phyloP scores from a whole-genome alignment of 352 stramenopile genomes.

The Blastocystis sp. region DNA sequence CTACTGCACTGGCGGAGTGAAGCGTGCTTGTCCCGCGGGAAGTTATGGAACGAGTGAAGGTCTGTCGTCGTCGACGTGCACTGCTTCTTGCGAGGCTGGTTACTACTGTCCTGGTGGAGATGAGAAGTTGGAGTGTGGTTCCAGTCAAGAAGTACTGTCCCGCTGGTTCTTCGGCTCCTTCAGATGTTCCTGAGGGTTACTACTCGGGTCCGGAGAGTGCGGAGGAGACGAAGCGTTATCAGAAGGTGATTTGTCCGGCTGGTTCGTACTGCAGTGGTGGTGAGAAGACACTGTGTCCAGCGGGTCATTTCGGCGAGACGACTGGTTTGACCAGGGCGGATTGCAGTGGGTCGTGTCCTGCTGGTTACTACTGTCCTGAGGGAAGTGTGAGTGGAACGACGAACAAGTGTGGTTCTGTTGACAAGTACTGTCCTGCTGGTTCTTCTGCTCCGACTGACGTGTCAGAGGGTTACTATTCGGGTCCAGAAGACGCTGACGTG shows the following conservation, averaged over 20 bases:
- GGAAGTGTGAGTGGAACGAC: not conserved
- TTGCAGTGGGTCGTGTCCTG: constrained; percentile 26
- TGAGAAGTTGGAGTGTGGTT: not conserved
- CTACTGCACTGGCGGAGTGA: constrained; percentile 19
- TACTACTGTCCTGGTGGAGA: constrained; percentile 23
- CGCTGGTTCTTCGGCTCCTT: not conserved
- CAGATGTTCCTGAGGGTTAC: constrained; percentile 7
- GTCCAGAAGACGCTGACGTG: not conserved
- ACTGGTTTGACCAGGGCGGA: not conserved
- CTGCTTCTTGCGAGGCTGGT: not conserved
- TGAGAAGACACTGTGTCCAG: not conserved
- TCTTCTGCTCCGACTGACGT: not conserved
- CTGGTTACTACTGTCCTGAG: constrained; percentile 40
- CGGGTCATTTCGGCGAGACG: not conserved
- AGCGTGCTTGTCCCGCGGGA: not conserved
- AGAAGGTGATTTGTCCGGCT: constrained; percentile 21
- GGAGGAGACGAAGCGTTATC: not conserved
- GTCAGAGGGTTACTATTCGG: constrained; percentile 2
- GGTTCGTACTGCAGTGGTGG: constrained; percentile 13
- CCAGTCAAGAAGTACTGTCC: not conserved
- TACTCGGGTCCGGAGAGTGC: not conserved
- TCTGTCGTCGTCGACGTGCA: no score
- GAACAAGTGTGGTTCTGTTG: constrained; percentile 34
- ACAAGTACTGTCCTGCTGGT: constrained; percentile 1
- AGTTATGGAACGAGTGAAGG: not conserved